Base-by-base conservation (phyloP, 768 basidiomycete species). In the Paxillus ammoniavirescens region DNA sequence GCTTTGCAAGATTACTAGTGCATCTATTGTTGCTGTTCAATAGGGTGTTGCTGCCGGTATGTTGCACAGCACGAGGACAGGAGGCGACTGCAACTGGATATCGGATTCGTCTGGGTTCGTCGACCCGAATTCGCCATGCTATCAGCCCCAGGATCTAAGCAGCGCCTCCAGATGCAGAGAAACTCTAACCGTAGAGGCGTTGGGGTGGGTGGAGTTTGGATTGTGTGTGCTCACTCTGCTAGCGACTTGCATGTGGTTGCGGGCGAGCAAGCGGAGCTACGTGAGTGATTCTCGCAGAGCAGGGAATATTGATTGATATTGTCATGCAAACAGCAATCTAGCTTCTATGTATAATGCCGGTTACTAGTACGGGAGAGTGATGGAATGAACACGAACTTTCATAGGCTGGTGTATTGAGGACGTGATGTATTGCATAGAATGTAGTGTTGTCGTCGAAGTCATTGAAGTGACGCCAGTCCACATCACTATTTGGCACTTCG, bases 141-240 rank as follows among this genome's bases (percentile, higher is more conserved):
- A 52, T 50, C 55, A 62, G 33, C 43, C 58, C 41, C 55, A 59
- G 49, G 61, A 59, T 53, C 60, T 60, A 47, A 65, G 58, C 55
- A 52, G 55, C 52, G 23, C 54, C 55, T 57, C 56, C 57, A 87
- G 82, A 59, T 91, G 90, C 70, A 77, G 86, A 58, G 83, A 89
- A 65, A 81, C 81, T 2, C 71, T 90, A 56, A 87, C 88, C 5
- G 83, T 89, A 7, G 86, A 87, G 67, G 84, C 84, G 1, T 65
- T 91, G 14, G 87, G 86, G 5, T 91, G 89, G 89, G 81, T 84
- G 47, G 87, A 89, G 58, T 84, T 89, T 56, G 79, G 76, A 7
- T 66, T 91, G 17, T 85, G 84, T 61, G 50, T 76, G 10, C 50
- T 84, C 55, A 82, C 86, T 7, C 66, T 87, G 41, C 49, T 77